A percentile compares a stretch with the other conserved stretches of the same genome.
These are phyloP conservation scores for Vitis riparia DNA, from an alignment of 164 flowering plant genomes.

Conservation along the genomic window DNA sequence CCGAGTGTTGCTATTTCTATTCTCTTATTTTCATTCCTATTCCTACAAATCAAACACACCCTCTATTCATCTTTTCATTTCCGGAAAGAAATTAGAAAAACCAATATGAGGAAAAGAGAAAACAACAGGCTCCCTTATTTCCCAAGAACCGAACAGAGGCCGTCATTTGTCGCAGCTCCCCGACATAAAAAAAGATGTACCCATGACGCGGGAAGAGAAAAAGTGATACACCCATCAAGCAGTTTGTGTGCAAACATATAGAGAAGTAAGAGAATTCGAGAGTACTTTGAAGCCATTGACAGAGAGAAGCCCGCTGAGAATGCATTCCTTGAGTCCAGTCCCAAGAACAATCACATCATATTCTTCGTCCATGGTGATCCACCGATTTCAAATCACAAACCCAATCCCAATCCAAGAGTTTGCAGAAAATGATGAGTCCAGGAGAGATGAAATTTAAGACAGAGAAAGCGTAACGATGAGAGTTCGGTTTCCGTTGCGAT, in stretches of 20 bases:
- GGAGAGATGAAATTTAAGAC: neutral
- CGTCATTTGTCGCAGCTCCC: no score
- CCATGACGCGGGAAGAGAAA: constrained; percentile 9
- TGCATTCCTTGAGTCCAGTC: constrained; percentile 64
- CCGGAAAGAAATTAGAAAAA: no score
- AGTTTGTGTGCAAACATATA: constrained; percentile 26
- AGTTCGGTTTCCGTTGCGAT: neutral
- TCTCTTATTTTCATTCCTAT: no score
- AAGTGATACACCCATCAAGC: constrained; percentile 35
- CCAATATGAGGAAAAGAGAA: no score
- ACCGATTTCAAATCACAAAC: neutral
- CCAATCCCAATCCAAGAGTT: neutral
- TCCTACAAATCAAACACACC: no score
- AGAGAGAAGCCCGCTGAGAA: constrained; percentile 63
- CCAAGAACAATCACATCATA: constrained; percentile 61
- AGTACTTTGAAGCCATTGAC: constrained; percentile 58
- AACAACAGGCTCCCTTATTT: no score
- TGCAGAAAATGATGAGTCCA: neutral
- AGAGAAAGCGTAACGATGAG: neutral
- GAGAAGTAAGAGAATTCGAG: constrained; percentile 6
- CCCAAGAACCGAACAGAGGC: no score
- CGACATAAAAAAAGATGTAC: no score
- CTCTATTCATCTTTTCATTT: no score
- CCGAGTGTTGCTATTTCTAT: no score
- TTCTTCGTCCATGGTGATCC: constrained; percentile 46